Base-by-base conservation (phyloP, 139 green algal genomes). In the Helicosporidium sp. region DNA sequence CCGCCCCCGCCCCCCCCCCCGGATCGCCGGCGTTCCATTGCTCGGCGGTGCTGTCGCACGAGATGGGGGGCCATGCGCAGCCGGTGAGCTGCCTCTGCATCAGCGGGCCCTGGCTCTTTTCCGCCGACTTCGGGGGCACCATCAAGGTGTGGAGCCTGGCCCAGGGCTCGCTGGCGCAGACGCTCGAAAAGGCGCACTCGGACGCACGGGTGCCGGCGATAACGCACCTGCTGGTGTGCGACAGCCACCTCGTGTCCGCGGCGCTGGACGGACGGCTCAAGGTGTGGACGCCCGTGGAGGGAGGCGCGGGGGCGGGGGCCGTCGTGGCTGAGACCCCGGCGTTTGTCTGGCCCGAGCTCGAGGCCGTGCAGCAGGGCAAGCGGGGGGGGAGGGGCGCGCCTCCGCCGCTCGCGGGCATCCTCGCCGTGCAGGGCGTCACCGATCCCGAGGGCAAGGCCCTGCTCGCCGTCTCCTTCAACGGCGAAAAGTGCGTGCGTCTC, bases 141-240 rank as follows among this genome's bases (percentile, higher is more conserved):
- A 74, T 87, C 50, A 72, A 77, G 63, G 65, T 82, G 10, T 85
- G 76, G 77, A 72, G 83, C 47, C 50, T 87, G 28, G 31, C 47
- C 20, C 48, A 42, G 7, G 76, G 73, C 23, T 26, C 55, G 31
- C 57, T 55, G 16, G 49, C 61, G 17, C 77, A 86, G 52, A 73
- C 53, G 8, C 23, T 85, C 1, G 39, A 59, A 6, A 52, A 44
- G 6, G 68, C 66, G 40, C 72, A 80, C 44, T 45, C 43, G 18
- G 41, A 63, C 22, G 51, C 16, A 18, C 22, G 33, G 13, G 31
- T 54, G 6, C 53, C 60, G 10, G 52, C 68, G 33, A 68, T 86
- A 45, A 78, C 73, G 51, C 48, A 59, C 33, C 26, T 85, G 15
- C 51, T 80, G 0, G 46, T 64, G n/a, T 87, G 71, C 67, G 59